Evolutionary conservation across 2,329 filamentous ascomycete species (phyloP).

Genomic region (Stachybotrys chartarum): DNA sequence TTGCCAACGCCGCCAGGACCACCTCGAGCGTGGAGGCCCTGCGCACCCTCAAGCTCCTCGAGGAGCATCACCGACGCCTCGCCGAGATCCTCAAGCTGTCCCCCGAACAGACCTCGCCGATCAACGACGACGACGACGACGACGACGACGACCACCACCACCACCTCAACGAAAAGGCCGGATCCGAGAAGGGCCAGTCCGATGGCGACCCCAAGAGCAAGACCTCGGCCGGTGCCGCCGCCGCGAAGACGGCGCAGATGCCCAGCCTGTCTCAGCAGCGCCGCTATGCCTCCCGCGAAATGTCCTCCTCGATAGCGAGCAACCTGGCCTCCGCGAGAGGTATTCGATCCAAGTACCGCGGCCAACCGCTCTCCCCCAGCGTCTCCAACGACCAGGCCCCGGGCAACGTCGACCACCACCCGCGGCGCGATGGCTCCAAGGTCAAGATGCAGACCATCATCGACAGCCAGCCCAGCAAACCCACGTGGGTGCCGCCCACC

Average conservation of each 20-base stretch:
- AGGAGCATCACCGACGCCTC: conserved; percentile 79
- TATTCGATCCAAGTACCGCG: conserved; percentile 59
- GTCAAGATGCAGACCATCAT: conserved; percentile 51
- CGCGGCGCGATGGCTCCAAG: conserved; percentile 41
- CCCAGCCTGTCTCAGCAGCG: conserved; percentile 31
- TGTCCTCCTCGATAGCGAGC: conserved; percentile 78
- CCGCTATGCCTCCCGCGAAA: conserved; percentile 55
- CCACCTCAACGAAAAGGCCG: conserved; percentile 19
- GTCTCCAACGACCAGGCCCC: conserved; percentile 68
- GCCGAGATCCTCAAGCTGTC: conserved; percentile 74
- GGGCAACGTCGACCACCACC: conserved; percentile 56
- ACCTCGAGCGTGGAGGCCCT: conserved; percentile 68
- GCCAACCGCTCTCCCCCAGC: conserved; percentile 63
- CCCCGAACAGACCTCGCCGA: conserved; percentile 32
- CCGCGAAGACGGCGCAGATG: conserved; percentile 17
- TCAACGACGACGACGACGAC: conserved; percentile 15
- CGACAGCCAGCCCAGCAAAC: conserved; percentile 43
- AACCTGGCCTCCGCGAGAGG: conserved; percentile 82
- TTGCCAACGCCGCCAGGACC: conserved; percentile 69
- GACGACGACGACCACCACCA: conserved; percentile 15
- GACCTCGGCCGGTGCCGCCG: conserved; percentile 11
- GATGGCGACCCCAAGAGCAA: conserved; percentile 3
- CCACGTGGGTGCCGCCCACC: conserved; percentile 43
- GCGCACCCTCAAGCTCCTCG: conserved; percentile 75
- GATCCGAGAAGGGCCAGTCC: conserved; percentile 14